These are phyloP conservation scores for Triadica sebifera DNA, from an alignment of 345 rosid genomes.

Conservation along the genomic window DNA sequence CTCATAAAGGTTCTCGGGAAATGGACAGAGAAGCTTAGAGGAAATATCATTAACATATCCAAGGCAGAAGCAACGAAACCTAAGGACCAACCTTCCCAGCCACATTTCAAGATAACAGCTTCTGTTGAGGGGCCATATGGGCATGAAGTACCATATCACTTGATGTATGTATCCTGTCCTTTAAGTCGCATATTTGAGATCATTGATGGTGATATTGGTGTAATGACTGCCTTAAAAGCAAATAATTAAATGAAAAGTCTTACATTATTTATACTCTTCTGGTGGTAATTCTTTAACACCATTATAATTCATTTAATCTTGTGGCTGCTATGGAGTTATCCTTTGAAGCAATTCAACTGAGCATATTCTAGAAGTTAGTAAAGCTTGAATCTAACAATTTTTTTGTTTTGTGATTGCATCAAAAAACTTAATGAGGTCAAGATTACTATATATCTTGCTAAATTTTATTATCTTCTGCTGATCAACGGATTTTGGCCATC, in stretches of 20 bases:
- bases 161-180: conserved; percentile 44
- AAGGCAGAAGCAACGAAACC: conserved; percentile 43
- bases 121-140: conserved; percentile 93
- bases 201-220: neutral
- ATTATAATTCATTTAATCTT: neutral
- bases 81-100: conserved; percentile 15
- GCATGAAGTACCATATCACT: conserved; percentile 74
- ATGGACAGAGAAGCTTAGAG: conserved; percentile 73
- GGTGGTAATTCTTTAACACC: too few relatives aligned
- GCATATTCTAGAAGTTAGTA: neutral
- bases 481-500: neutral
- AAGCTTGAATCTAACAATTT: neutral
- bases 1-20: conserved; percentile 80
- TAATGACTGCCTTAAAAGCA: neutral
- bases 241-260: neutral
- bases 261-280: too few relatives aligned
- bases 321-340: neutral
- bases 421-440: neutral
- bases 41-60: conserved; percentile 32
- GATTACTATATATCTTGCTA: neutral
- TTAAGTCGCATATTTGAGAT: neutral
- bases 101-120: conserved; percentile 49
- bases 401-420: neutral
- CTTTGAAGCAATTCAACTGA: neutral
- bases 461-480: neutral